Conservation (phyloP, 768 basidiomycete genomes). For the Tricholoma furcatifolium region DNA sequence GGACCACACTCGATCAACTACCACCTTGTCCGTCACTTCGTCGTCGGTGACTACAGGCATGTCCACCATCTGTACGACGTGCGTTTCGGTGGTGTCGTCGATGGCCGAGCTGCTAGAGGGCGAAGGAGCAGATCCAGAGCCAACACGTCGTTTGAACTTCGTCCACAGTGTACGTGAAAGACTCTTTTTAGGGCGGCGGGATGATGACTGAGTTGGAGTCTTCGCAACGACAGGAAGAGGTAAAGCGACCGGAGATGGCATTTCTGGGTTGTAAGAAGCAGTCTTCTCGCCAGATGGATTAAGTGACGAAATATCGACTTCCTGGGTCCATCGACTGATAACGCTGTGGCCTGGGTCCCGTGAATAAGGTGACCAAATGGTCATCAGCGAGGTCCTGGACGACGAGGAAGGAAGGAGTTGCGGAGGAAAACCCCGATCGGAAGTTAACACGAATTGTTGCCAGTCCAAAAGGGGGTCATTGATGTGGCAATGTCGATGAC, state of each 20-base stretch:
- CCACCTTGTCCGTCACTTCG: conserved; percentile 62
- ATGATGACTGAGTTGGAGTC: conserved; percentile 16
- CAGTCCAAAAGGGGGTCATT: conserved; percentile 12
- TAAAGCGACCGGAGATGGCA: conserved; percentile 29
- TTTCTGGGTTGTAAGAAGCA: conserved; percentile 12
- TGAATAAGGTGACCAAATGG: conserved; percentile 14
- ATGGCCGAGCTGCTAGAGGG: conserved; percentile 54
- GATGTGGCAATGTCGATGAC: conserved; percentile 7
- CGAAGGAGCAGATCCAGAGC: conserved; percentile 51
- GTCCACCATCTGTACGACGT: conserved; percentile 24
- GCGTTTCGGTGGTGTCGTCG: conserved; percentile 48
- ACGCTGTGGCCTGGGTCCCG: conserved; percentile 9
- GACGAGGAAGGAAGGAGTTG: background rate
- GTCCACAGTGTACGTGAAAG: conserved; percentile 44
- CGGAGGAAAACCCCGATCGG: background rate
- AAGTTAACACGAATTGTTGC: background rate
- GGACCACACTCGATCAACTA: conserved; percentile 72
- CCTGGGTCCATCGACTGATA: conserved; percentile 18
- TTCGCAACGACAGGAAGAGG: conserved; percentile 43
- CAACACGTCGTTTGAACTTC: conserved; percentile 51
- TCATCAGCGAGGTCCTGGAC: conserved; percentile 11
- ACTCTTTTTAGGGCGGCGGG: conserved; percentile 30
- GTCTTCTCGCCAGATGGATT: conserved; percentile 12
- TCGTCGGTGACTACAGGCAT: conserved; percentile 24
- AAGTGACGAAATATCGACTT: conserved; percentile 13